Percentiles rank a stretch among this genome's conserved stretches.
Conservation (phyloP, 441 rosid species). For the Gossypium schwendimanii region DNA sequence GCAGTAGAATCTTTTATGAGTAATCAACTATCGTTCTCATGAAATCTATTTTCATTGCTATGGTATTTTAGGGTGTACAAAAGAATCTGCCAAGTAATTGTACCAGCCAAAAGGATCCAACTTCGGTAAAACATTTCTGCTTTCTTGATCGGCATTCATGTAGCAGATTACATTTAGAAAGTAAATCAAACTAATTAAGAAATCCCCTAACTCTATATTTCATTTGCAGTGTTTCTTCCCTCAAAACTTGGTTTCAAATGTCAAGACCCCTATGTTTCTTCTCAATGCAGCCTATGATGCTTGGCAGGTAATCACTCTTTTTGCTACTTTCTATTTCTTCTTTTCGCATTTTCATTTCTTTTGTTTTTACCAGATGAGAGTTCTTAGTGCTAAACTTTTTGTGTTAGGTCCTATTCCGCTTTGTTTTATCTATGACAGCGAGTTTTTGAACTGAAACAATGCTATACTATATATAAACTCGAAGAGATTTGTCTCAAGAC, state of each 20-base stretch:
- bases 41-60: background rate
- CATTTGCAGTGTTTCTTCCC: conserved; percentile 43
- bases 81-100: conserved; percentile 50
- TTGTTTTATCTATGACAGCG: background rate
- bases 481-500: background rate
- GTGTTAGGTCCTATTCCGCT: background rate
- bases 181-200: background rate
- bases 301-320: conserved; percentile 28
- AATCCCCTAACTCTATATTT: background rate
- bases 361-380: background rate
- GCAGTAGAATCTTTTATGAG: background rate
- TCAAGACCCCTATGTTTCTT: conserved; percentile 42
- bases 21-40: background rate
- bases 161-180: background rate
- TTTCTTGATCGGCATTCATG: conserved; percentile 1
- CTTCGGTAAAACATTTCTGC: conserved; percentile 36
- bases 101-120: conserved; percentile 47
- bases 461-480: background rate
- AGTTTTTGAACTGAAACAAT: background rate
- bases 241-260: conserved; percentile 29
- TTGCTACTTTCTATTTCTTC: background rate
- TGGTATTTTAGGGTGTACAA: conserved; percentile 32
- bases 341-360: background rate
- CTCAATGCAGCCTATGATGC: conserved; percentile 43
- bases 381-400: background rate